Base-by-base conservation (phyloP, 768 basidiomycete species). In the Agaricus sinodeliciosus region DNA sequence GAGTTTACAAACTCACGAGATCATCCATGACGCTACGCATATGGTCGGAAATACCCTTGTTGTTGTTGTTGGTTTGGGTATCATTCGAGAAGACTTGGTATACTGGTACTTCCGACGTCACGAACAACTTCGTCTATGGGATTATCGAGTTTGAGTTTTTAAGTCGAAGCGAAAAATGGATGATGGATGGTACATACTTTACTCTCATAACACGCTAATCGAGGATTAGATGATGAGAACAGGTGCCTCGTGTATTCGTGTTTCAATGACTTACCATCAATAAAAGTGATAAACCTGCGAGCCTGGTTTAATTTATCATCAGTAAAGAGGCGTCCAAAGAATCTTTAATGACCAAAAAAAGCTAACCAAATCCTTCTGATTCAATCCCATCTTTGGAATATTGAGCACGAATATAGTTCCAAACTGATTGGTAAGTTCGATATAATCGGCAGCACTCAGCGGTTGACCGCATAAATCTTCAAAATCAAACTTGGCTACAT, bases 1-100 rank as follows among this genome's bases (percentile, higher is more conserved):
- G 6, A n/a, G 37, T 39, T 39, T 35, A 9, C 13, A 40, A 49
- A 65, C 70, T 59, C 49, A 94, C 93, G n/a, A 97, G 78, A 63
- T 97, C 94, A 59, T 96, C 94, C 91, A 97, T 94, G 53, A 94
- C 82, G 60, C 79, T 84, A 25, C 93, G 82, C 89, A 94, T 91
- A 65, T 96, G 90, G 61, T 92, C 87, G 13, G 83, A 84, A 19
- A 85, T 73, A 12, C 49, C 48, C 27, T 69, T 70, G 22, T 67
- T 65, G 11, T 69, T 70, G 22, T 67, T 65, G 11, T 70, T 69
- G 12, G 70, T 62, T 4, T 64, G 57, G 26, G 71, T 60, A 41
- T 87, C 82, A 58, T 90, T 89, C 0, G 91, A 87, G 68, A 98
- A 99, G 39, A 96, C 83, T 63, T 91, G 78, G 66, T 80, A 84